Conservation (phyloP, 208 protist species). For the Porcisia hertigi region DNA sequence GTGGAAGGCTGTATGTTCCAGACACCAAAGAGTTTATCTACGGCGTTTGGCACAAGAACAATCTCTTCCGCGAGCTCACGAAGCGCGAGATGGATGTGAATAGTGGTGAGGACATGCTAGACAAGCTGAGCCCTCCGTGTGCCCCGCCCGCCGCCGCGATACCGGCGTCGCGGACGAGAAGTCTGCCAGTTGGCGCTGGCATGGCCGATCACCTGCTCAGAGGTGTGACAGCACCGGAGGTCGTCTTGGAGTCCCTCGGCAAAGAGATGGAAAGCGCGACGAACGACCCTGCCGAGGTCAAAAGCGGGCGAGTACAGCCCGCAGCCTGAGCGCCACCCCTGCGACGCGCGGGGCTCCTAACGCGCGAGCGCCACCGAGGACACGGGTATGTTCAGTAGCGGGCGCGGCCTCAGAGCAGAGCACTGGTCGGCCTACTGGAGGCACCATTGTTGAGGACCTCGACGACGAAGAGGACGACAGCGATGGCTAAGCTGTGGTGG, state of each 20-base stretch:
- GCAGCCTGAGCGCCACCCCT: background rate
- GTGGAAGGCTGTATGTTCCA: conserved; percentile 57
- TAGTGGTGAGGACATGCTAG: conserved; percentile 33
- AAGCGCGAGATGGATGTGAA: conserved; percentile 41
- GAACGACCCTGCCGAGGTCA: background rate
- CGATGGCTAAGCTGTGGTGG: conserved; percentile 3
- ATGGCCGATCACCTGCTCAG: conserved; percentile 34
- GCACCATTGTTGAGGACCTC: background rate
- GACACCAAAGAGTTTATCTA: conserved; percentile 44
- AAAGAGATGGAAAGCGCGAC: conserved; percentile 44
- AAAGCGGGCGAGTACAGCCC: background rate
- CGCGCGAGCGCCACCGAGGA: too few species aligned
- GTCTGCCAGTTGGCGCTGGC: background rate
- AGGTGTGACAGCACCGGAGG: conserved; percentile 50
- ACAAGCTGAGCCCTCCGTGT: conserved; percentile 33
- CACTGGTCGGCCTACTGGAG: background rate
- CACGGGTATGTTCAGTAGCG: background rate
- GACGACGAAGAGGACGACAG: conserved; percentile 1
- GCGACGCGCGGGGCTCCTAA: background rate
- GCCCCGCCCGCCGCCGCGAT: conserved; percentile 16
- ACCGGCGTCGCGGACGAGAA: conserved; percentile 8
- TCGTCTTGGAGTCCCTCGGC: conserved; percentile 58
- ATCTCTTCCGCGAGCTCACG: conserved; percentile 72
- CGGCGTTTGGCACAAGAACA: conserved; percentile 70
- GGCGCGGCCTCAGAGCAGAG: background rate